Conservation (phyloP, 2,329 filamentous ascomycete species). For the Hypoxylon sp. region DNA sequence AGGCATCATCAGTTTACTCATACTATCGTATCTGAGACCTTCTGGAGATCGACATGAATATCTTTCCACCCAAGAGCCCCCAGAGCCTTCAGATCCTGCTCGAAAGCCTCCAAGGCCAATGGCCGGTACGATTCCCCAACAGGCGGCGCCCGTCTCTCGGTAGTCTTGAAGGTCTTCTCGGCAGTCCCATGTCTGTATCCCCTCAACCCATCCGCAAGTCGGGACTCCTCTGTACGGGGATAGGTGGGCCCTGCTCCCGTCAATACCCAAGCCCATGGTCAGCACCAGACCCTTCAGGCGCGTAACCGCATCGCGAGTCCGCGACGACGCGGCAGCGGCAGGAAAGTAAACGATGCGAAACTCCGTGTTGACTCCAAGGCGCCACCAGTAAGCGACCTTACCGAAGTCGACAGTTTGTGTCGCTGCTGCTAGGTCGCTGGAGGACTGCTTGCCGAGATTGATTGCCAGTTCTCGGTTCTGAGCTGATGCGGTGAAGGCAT, state of each 20-base stretch:
- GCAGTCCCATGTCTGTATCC: slow-evolving; percentile 12
- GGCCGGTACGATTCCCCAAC: no score
- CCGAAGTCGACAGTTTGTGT: slow-evolving; percentile 26
- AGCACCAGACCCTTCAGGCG: slow-evolving; percentile 20
- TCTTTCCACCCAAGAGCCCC: no score
- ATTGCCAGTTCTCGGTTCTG: slow-evolving; percentile 10
- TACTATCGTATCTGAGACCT: no score
- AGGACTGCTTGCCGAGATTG: slow-evolving; percentile 7
- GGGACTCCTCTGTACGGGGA: slow-evolving; percentile 29
- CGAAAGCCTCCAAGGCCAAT: no score
- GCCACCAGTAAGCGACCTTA: slow-evolving; percentile 29
- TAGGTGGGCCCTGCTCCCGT: slow-evolving; percentile 15
- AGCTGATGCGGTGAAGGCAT: slow-evolving; percentile 12
- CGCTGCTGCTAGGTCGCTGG: slow-evolving; percentile 10
- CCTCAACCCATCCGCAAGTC: slow-evolving; percentile 23
- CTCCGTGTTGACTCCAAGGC: slow-evolving; percentile 23
- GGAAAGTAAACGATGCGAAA: slow-evolving; percentile 32
- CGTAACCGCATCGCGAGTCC: slow-evolving; percentile 16
- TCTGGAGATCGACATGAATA: no score
- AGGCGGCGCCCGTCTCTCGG: no score
- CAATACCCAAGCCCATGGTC: slow-evolving; percentile 25
- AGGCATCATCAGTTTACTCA: no score
- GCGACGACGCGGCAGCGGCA: neutral
- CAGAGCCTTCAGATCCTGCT: no score
- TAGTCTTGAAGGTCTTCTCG: no score